Evolutionary conservation across 208 protist species (phyloP).

Genomic region (Trypanosoma rangeli): DNA sequence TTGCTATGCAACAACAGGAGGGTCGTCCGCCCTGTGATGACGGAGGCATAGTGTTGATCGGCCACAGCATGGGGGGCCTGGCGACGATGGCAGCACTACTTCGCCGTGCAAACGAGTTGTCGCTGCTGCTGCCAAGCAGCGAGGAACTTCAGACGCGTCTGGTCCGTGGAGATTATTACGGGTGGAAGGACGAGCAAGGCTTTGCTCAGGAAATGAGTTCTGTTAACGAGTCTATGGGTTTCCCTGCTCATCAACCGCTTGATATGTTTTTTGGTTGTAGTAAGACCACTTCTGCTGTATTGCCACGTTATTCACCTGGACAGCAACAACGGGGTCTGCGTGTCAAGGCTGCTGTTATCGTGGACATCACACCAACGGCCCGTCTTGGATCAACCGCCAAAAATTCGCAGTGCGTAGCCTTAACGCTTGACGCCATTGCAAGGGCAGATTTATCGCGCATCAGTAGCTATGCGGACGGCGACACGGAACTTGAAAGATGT

Average conservation of each 20-base stretch:
- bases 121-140: constrained; percentile 32
- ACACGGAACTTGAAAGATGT: constrained; percentile 48
- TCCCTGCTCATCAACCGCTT: constrained; percentile 38
- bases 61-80: constrained; percentile 89
- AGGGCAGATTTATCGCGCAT: constrained; percentile 46
- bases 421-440: constrained; percentile 62
- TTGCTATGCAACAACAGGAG: constrained; percentile 41
- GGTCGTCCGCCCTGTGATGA: not conserved
- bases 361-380: constrained; percentile 71
- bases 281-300: not conserved
- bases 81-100: constrained; percentile 68
- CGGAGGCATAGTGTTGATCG: constrained; percentile 55
- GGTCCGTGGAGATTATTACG: constrained; percentile 26
- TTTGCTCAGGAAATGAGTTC: constrained; percentile 44
- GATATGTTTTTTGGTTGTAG: constrained; percentile 46
- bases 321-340: constrained; percentile 7
- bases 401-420: constrained; percentile 13
- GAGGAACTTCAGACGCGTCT: constrained; percentile 17
- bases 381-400: constrained; percentile 17
- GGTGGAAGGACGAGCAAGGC: constrained; percentile 23
- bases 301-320: not conserved
- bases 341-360: constrained; percentile 69
- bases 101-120: constrained; percentile 69
- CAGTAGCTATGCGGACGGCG: constrained; percentile 49
- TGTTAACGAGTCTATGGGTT: constrained; percentile 62